Evolutionary conservation across 306 rosid species (phyloP), one percentile per base, ranked within the genome.

Genomic region (Cucurbita argyrosperma): DNA sequence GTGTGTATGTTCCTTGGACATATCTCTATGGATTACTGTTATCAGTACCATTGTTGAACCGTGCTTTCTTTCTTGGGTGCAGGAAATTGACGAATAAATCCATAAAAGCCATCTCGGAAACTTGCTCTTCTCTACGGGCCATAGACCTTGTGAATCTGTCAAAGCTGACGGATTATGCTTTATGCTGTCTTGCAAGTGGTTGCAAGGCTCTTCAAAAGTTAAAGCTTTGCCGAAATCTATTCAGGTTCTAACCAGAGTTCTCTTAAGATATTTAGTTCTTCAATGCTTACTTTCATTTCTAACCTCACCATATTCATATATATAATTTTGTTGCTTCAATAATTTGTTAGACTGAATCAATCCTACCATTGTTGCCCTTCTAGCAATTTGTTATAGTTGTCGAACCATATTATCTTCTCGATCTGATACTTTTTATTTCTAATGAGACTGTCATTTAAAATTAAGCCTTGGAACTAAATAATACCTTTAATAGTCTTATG

Each of bases 81-180:
- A 94, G 99, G 79, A 81, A 88, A 37, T 79, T 94, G 83, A 91
- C 96, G 14, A 88, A 89, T 81, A 83, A 81, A 19, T 90, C 99
- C 21, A 50, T 87, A 18, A 79, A 87, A 83, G 76, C 78, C 75
- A 87, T 91, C 59, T 88, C 96, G 39, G 85, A 89, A 77, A 77
- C 74, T 23, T 90, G 96, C 76, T 80, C 88, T 5, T 75, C 71
- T 61, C 81, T 94, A 76, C 67, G 78, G 12, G 78, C 80, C 1
- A 85, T 94, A 46, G 91, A 94, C 82, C 86, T 94, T 53, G 67
- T 8, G 57, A 73, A 84, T 76, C 76, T 90, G 80, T 46, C 71
- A 69, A 88, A 83, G 76, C 82, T 94, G 75, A 90, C 88, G 3
- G 91, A 90, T 85, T 82, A 75, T 74, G 61, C 90, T 14, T 51